Conservation (phyloP, 305 asterid genomes). For the Fraxinus sp. region DNA sequence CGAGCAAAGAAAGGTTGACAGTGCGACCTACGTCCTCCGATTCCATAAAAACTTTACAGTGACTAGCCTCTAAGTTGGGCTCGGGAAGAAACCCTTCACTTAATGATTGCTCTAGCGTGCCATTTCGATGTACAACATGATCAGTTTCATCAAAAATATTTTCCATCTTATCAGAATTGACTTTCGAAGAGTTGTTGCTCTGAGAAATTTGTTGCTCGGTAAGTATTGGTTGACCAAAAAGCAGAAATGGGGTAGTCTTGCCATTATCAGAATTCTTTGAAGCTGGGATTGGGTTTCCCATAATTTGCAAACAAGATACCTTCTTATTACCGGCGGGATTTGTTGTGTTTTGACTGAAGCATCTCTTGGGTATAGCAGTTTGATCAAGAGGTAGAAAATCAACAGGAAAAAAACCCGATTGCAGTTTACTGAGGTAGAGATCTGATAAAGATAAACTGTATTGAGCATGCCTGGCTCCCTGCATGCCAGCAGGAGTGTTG, state of each 20-base stretch:
- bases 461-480: conserved; percentile 99
- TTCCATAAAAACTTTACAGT: conserved; percentile 79
- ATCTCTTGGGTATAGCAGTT: conserved; percentile 26
- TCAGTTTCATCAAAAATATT: conserved; percentile 52
- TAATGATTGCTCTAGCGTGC: conserved; percentile 34
- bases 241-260: conserved; percentile 53
- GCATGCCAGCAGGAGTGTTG: conserved; percentile 80
- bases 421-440: conserved; percentile 46
- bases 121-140: conserved; percentile 38
- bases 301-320: conserved; percentile 54
- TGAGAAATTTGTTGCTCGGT: conserved; percentile 61
- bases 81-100: conserved; percentile 47
- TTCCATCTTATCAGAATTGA: conserved; percentile 44
- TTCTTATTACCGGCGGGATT: conserved; percentile 35
- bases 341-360: conserved; percentile 24
- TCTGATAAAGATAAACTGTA: conserved; percentile 57
- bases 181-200: conserved; percentile 50
- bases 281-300: conserved; percentile 44
- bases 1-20: conserved; percentile 58
- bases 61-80: conserved; percentile 45
- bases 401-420: conserved; percentile 41
- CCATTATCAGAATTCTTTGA: conserved; percentile 31
- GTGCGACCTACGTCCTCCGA: conserved; percentile 74
- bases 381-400: conserved; percentile 40
- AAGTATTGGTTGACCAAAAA: conserved; percentile 70